phyloP scores from a whole-genome alignment of 768 basidiomycete species.

The Phaeolepiota aurea region DNA sequence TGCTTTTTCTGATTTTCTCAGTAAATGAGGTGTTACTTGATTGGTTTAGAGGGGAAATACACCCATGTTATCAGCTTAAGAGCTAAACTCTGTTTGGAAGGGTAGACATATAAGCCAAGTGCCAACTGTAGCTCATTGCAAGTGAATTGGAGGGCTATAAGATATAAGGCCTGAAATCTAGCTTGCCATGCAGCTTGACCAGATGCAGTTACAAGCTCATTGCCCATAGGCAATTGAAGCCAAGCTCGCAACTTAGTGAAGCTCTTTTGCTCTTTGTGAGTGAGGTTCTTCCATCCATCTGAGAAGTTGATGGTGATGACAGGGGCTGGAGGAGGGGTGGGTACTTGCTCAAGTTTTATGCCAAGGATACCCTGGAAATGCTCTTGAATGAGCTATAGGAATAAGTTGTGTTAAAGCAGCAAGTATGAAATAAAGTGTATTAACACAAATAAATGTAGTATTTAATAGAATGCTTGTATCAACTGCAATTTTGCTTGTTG shows the following conservation, averaged over 20 bases:
- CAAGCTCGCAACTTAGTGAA: background rate
- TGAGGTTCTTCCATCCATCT: background rate
- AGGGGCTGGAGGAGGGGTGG: background rate
- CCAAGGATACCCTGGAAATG: constrained; percentile 6
- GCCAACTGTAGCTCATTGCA: too few relatives aligned
- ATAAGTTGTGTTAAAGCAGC: constrained; percentile 20
- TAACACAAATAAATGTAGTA: background rate
- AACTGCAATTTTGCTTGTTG: background rate
- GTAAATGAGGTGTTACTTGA: too few relatives aligned
- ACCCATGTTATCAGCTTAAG: too few relatives aligned
- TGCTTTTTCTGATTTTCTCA: too few relatives aligned
- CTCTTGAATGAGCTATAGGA: constrained; percentile 11
- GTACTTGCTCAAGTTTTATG: background rate
- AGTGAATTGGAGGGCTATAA: background rate
- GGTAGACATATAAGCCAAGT: too few relatives aligned
- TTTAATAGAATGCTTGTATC: background rate
- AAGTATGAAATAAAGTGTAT: background rate
- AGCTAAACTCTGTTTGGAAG: too few relatives aligned
- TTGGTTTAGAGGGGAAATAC: too few relatives aligned
- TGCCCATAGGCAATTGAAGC: background rate
- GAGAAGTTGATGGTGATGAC: background rate
- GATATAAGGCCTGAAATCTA: background rate
- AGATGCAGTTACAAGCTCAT: too few relatives aligned
- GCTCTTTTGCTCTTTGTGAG: background rate
- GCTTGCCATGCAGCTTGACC: too few relatives aligned